Evolutionary conservation across 257 asterid species (phyloP), one percentile per base, ranked within the genome.

Genomic region (Plectranthus barbatus): DNA sequence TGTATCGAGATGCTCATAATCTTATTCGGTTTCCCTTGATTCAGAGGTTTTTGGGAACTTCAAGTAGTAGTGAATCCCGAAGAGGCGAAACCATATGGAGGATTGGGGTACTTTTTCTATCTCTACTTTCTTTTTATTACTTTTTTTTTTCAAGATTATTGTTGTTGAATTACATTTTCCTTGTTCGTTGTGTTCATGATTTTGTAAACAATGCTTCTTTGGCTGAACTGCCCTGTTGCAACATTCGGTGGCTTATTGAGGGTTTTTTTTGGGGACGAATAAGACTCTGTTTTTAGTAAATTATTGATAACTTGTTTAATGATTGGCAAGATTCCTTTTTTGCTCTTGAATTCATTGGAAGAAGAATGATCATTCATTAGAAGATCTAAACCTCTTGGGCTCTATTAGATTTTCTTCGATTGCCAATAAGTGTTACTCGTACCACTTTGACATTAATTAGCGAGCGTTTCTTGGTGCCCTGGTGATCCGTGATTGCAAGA

Each of bases 61-160:
- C 70, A 68, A 72, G 73, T 41, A 24, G 24, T 48, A 54, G 58
- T 19, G 68, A 52, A 46, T 50, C 5, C 61, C 24, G 76, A 59
- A 67, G 79, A 58, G 69, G 42, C 60, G 61, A 49, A 40, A 65
- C 56, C 5, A n/a, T 65, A 89, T 89, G 96, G 96, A 83, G 67
- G 95, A 84, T 63, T 89, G 96, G 96, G 96, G 96, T 89, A 76
- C n/a, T 23, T 23, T 39, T 50, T 5, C 56, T 48, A 3, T 54
- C 55, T 75, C 26, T 26, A 6, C 57, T 4, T 72, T 71, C 56
- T 48, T 23, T 51, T 9, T 3, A 59, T 31, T 19, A 15, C 11
- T 14, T 15, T 33, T 33, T 0, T 45, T 9, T 42, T 4, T 3
- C 8, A 0, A 48, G 31, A 26, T 5, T 26, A 19, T 52, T 15